These are phyloP conservation scores for Cystofilobasidium capitatum DNA, from an alignment of 768 basidiomycete species.

Conservation along the genomic window DNA sequence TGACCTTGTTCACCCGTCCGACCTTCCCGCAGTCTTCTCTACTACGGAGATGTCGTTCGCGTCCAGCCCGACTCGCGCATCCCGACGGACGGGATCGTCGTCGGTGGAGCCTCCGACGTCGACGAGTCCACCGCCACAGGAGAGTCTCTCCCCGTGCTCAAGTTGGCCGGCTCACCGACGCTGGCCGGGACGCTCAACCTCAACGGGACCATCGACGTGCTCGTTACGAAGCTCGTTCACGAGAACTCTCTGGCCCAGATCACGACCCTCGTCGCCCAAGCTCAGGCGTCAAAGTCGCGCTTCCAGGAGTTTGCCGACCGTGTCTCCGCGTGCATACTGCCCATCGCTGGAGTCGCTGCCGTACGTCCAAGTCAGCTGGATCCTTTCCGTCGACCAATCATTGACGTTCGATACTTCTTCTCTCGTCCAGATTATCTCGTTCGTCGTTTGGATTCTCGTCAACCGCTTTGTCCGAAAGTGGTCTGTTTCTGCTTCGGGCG, in stretches of 20 bases:
- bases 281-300: constrained; percentile 41
- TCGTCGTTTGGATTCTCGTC: constrained; percentile 42
- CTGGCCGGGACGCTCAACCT: constrained; percentile 44
- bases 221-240: constrained; percentile 39
- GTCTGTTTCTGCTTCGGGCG: constrained; percentile 34
- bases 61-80: constrained; percentile 39
- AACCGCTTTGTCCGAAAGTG: constrained; percentile 36
- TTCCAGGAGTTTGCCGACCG: constrained; percentile 39
- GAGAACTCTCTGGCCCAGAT: constrained; percentile 45
- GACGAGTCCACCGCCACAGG: constrained; percentile 47
- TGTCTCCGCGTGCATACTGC: constrained; percentile 7
- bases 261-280: constrained; percentile 40
- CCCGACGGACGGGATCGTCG: constrained; percentile 43
- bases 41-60: constrained; percentile 41
- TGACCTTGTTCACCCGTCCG: constrained; percentile 23
- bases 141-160: constrained; percentile 42
- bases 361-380: no score
- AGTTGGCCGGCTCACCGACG: constrained; percentile 38
- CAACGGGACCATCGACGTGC: constrained; percentile 39
- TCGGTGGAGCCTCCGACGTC: constrained; percentile 39
- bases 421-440: no score
- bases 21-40: constrained; percentile 39
- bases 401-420: not conserved
- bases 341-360: not conserved
- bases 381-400: not conserved